Conservation (phyloP, 2,329 filamentous ascomycete genomes). For the Microascus cirrosus region DNA sequence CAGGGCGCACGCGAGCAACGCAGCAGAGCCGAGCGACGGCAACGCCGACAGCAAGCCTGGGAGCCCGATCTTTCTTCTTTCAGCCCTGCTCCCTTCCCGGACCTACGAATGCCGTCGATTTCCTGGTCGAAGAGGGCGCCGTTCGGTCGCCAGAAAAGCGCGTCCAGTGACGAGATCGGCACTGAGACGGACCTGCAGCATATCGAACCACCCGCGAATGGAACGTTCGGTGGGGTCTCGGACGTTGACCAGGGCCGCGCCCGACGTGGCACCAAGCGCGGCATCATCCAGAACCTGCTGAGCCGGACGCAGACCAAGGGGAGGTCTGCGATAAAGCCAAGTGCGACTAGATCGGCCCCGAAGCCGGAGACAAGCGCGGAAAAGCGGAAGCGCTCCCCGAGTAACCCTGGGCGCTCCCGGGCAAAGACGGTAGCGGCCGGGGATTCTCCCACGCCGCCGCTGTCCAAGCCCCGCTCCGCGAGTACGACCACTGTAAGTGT, state of each 20-base stretch:
- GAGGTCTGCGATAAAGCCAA: not conserved
- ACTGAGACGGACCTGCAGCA: not conserved
- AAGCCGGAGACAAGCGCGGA: not conserved
- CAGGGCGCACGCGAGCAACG: not conserved
- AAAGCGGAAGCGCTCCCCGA: not conserved
- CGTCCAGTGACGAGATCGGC: not conserved
- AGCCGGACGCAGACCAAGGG: not conserved
- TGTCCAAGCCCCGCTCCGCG: not conserved
- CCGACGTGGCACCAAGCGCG: not conserved
- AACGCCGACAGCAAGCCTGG: not conserved
- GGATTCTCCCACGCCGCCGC: constrained; percentile 3
- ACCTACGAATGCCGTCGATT: not conserved
- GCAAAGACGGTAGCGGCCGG: not conserved
- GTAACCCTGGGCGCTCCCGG: not conserved
- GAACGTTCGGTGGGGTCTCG: not conserved
- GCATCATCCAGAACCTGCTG: not conserved
- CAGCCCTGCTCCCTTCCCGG: not conserved
- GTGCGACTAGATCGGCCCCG: not conserved
- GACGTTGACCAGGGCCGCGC: not conserved
- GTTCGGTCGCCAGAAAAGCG: not conserved
- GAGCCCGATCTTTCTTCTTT: not conserved
- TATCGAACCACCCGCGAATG: not conserved
- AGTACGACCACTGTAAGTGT: constrained; percentile 2
- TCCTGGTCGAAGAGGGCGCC: not conserved
- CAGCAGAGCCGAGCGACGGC: not conserved